These are phyloP conservation scores for Quercus phellos DNA, from an alignment of 331 rosid species.

Conservation along the genomic window DNA sequence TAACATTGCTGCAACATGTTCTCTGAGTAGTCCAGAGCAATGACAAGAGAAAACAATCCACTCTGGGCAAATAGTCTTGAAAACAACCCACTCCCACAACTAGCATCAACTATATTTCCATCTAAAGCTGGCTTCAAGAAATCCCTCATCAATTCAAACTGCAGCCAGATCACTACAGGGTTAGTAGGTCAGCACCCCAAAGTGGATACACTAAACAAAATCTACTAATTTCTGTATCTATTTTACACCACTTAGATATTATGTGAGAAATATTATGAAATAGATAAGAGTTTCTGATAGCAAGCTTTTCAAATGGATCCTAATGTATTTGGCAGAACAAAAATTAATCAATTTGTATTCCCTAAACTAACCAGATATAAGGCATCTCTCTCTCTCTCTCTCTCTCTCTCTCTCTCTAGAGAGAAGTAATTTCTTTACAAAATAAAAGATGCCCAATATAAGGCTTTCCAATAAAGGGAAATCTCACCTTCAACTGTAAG, in stretches of 20 bases:
- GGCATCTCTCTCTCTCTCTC: no score
- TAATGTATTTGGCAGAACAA: no score
- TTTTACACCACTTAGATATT: slow-evolving; percentile 4
- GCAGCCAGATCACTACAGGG: slow-evolving; percentile 31
- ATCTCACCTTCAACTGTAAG: no score
- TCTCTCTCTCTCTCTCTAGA: no score
- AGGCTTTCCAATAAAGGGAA: no score
- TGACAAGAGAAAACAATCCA: slow-evolving; percentile 69
- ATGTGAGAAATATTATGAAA: background rate
- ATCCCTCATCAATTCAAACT: slow-evolving; percentile 71
- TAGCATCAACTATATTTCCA: slow-evolving; percentile 85
- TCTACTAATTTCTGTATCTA: background rate
- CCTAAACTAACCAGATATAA: no score
- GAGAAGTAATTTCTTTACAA: no score
- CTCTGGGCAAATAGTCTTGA: slow-evolving; percentile 87
- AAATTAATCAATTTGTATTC: no score
- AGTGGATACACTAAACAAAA: slow-evolving; percentile 4
- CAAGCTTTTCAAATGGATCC: no score
- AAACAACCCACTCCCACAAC: slow-evolving; percentile 91
- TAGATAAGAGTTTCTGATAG: background rate
- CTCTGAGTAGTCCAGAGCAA: slow-evolving; percentile 92
- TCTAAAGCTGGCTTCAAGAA: slow-evolving; percentile 70
- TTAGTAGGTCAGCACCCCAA: slow-evolving; percentile 15
- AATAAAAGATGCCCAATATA: no score
- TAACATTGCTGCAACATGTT: slow-evolving; percentile 83